Evolutionary conservation across 2,329 filamentous ascomycete species (phyloP).

Genomic region (Botrytis medusae): DNA sequence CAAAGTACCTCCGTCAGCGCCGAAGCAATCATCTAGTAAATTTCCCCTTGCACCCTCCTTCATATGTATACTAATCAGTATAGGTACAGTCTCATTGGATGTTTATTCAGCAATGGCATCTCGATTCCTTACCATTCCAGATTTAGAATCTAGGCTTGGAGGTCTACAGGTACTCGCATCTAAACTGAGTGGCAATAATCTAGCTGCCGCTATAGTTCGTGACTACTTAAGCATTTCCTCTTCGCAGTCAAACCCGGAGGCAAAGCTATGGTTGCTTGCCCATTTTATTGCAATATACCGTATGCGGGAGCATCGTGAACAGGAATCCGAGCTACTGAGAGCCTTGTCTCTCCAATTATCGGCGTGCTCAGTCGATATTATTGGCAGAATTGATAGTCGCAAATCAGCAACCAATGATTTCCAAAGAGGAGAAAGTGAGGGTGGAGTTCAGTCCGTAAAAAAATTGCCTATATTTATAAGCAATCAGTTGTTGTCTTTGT

Average conservation of each 20-base stretch:
- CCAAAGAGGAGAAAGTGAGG: background rate
- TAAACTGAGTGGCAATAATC: slow-evolving; percentile 31
- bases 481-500: slow-evolving; percentile 65
- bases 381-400: slow-evolving; percentile 44
- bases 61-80: slow-evolving; percentile 1
- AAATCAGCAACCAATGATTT: slow-evolving; percentile 44
- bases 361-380: slow-evolving; percentile 52
- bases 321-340: slow-evolving; percentile 48
- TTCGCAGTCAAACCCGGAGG: slow-evolving; percentile 32
- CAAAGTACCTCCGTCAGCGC: background rate
- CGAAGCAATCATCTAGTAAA: background rate
- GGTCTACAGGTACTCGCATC: slow-evolving; percentile 32
- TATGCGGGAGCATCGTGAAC: slow-evolving; percentile 40
- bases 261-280: slow-evolving; percentile 63
- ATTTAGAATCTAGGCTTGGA: slow-evolving; percentile 32
- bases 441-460: background rate
- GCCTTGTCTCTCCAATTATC: slow-evolving; percentile 57
- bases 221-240: slow-evolving; percentile 31
- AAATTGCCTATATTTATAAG: slow-evolving; percentile 57
- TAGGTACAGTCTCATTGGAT: slow-evolving; percentile 29
- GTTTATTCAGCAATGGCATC: slow-evolving; percentile 37
- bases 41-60: background rate
- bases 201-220: slow-evolving; percentile 35
- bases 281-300: slow-evolving; percentile 62
- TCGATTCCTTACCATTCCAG: slow-evolving; percentile 37